phyloP scores from a whole-genome alignment of 768 basidiomycete genomes.

The Suillus cothurnatus region DNA sequence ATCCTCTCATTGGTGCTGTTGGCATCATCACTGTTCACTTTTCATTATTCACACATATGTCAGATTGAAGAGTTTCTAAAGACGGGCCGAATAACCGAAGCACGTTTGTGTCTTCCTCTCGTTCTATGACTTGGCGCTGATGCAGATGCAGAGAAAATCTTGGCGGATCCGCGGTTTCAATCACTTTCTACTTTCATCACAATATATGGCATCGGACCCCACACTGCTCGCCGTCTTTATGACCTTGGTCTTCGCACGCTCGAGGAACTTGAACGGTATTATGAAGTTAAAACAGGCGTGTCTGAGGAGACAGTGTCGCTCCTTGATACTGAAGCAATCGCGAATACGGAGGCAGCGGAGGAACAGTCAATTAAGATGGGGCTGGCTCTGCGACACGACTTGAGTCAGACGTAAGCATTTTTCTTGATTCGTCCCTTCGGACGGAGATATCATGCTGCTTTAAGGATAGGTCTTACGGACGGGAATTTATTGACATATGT shows the following conservation, averaged over 20 bases:
- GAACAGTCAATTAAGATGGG: conserved; percentile 56
- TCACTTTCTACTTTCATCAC: conserved; percentile 59
- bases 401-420: conserved; percentile 46
- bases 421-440: neutral
- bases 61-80: conserved; percentile 68
- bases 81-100: conserved; percentile 59
- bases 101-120: conserved; percentile 40
- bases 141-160: conserved; percentile 45
- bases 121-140: neutral
- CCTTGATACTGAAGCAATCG: conserved; percentile 19
- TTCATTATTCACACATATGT: neutral
- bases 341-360: conserved; percentile 27
- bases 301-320: conserved; percentile 26
- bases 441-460: neutral
- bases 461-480: neutral
- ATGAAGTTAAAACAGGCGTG: conserved; percentile 44
- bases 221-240: conserved; percentile 67
- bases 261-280: conserved; percentile 68
- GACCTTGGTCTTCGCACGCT: conserved; percentile 66
- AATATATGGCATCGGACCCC: conserved; percentile 75
- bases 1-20: conserved; percentile 48
- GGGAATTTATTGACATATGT: neutral
- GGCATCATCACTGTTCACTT: neutral
- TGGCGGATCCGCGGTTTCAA: conserved; percentile 52
- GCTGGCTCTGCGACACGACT: conserved; percentile 58